phyloP scores from a whole-genome alignment of 345 rosid genomes.

The Gossypium mustelinum region DNA sequence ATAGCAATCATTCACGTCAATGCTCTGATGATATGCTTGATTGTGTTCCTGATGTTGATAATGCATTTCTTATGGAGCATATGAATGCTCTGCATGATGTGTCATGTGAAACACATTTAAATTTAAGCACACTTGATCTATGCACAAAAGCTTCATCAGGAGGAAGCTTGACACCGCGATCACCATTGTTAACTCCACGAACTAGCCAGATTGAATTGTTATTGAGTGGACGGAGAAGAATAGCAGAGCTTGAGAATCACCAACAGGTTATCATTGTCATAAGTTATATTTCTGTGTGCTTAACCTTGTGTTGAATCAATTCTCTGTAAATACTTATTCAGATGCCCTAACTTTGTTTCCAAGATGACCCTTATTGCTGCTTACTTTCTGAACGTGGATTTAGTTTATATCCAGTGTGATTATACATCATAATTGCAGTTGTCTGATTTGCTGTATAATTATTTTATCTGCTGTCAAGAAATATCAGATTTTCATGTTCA shows the following conservation, averaged over 20 bases:
- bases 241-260: constrained; percentile 74
- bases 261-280: constrained; percentile 54
- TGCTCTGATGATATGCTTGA: constrained; percentile 62
- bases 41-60: constrained; percentile 50
- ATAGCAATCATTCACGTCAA: constrained; percentile 31
- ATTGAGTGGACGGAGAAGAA: constrained; percentile 60
- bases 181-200: constrained; percentile 73
- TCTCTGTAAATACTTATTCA: neutral
- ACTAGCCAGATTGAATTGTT: constrained; percentile 76
- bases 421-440: constrained; percentile 1
- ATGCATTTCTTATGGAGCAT: constrained; percentile 47
- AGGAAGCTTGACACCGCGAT: constrained; percentile 90
- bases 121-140: constrained; percentile 28
- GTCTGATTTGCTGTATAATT: neutral
- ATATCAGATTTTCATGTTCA: neutral
- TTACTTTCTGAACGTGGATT: neutral
- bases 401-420: neutral
- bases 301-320: neutral
- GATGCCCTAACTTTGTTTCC: constrained; percentile 7
- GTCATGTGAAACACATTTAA: constrained; percentile 29
- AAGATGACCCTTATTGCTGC: neutral
- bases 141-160: constrained; percentile 50
- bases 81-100: constrained; percentile 38
- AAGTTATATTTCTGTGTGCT: neutral
- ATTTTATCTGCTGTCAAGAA: constrained; percentile 2